phyloP scores from a whole-genome alignment of 2,329 filamentous ascomycete genomes.

The Ceratocystis destructans region DNA sequence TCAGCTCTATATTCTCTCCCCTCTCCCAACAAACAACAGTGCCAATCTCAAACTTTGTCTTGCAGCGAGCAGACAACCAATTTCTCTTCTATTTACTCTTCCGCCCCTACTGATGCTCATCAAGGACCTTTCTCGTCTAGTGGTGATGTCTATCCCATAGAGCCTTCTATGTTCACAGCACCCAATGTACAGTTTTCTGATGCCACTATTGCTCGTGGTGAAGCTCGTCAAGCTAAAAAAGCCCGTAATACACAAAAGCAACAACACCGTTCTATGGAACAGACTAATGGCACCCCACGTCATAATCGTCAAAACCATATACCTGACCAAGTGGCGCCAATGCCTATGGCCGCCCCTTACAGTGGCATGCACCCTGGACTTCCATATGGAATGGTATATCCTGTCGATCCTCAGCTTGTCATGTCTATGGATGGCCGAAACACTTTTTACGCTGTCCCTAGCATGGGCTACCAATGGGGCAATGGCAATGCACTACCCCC shows the following conservation, averaged over 20 bases:
- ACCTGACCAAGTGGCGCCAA: neutral
- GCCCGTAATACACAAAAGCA: neutral
- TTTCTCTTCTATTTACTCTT: neutral
- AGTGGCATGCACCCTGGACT: neutral
- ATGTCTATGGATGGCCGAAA: neutral
- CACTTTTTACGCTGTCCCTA: neutral
- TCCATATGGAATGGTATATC: conserved; percentile 1
- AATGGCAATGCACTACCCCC: neutral
- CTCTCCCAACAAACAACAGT: neutral
- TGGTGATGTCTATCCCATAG: neutral
- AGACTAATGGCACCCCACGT: neutral
- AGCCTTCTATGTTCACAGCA: neutral
- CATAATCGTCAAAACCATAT: neutral
- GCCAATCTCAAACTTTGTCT: neutral
- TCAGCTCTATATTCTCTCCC: neutral
- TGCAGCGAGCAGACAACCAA: neutral
- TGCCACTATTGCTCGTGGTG: neutral
- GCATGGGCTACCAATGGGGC: neutral
- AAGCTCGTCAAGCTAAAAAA: neutral
- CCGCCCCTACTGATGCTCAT: neutral
- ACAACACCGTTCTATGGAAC: neutral
- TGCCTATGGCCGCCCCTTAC: neutral
- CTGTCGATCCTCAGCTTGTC: neutral
- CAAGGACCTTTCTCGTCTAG: neutral
- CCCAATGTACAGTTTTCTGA: neutral